Base-by-base conservation (phyloP, 2,329 filamentous ascomycete species). In the Calonectria pteridis region DNA sequence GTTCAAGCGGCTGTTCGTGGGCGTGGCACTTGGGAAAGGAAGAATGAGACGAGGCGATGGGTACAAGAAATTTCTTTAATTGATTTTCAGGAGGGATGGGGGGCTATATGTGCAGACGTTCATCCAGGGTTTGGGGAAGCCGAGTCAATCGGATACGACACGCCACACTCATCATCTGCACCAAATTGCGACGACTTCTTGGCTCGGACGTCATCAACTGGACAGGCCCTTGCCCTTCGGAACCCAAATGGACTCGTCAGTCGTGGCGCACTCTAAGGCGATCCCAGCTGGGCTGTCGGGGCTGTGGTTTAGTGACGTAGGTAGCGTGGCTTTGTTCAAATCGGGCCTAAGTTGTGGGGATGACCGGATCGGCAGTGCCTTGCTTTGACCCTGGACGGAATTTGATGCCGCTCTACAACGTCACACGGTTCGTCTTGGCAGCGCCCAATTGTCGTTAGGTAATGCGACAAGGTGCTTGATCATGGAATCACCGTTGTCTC, bases 181-280 rank as follows among this genome's bases (percentile, higher is more conserved):
- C 68, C 53, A 63, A 43, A 63, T 72, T 76, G 72, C 65, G 72
- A 77, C 71, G 53, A 63, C 69, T 59, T 55, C 76, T 75, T 76
- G 71, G 65, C 70, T 72, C 70, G 79, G 73, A 79, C 77, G 77
- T 79, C 77, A 79, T 79, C 77, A 79, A 69, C 33, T 66, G 74
- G 73, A 69, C 71, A 28, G 72, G 72, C 73, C 77, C 62, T 69
- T 74, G 59, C 69, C 43, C 51, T 70, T 63, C 58, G 49, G 71
- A 71, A 69, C 75, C 69, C 70, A 73, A 73, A 43, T 23, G 53
- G 73, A 58, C 69, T 72, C 74, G 67, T 73, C 72, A 75, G 73
- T 73, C 72, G 68, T 76, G 73, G 73, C 66, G 76, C 66, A 11
- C 59, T 70, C 72, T 62, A 37, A 69, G 63, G 62, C 53, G 65